A percentile compares a stretch with the other conserved stretches of the same genome.
phyloP scores from a whole-genome alignment of 2,329 filamentous ascomycete genomes.

The Colletotrichum caudatum region DNA sequence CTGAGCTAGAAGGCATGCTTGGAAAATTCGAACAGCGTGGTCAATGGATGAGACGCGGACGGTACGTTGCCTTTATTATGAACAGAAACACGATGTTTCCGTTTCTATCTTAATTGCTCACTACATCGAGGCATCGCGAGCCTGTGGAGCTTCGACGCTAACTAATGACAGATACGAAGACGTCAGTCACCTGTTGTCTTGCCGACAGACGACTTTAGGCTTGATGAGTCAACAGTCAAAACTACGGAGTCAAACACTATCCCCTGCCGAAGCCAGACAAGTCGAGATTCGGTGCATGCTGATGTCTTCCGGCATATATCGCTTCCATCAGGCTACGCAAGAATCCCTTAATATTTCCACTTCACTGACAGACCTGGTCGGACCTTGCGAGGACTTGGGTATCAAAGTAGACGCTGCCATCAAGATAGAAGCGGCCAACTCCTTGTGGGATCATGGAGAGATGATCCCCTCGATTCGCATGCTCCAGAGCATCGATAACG shows the following conservation, averaged over 20 bases:
- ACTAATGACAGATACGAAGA: constrained; percentile 73
- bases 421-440: constrained; percentile 85
- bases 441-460: constrained; percentile 95
- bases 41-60: constrained; percentile 85
- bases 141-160: not conserved
- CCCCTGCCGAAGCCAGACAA: constrained; percentile 72
- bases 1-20: constrained; percentile 73
- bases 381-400: constrained; percentile 75
- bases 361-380: constrained; percentile 81
- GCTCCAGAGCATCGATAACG: constrained; percentile 78
- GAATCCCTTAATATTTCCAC: constrained; percentile 90
- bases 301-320: constrained; percentile 78
- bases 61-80: constrained; percentile 63
- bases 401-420: constrained; percentile 82
- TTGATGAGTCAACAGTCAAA: constrained; percentile 78
- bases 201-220: constrained; percentile 84
- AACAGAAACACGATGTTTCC: constrained; percentile 28
- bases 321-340: constrained; percentile 84
- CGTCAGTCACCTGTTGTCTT: constrained; percentile 83
- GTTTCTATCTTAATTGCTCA: not conserved
- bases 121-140: not conserved
- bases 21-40: constrained; percentile 73
- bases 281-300: constrained; percentile 84
- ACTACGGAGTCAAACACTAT: constrained; percentile 71
- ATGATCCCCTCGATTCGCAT: constrained; percentile 89